Evolutionary conservation across 1,284 basidiomycete genomes (phyloP).

Genomic region (Coniophora puteana): DNA sequence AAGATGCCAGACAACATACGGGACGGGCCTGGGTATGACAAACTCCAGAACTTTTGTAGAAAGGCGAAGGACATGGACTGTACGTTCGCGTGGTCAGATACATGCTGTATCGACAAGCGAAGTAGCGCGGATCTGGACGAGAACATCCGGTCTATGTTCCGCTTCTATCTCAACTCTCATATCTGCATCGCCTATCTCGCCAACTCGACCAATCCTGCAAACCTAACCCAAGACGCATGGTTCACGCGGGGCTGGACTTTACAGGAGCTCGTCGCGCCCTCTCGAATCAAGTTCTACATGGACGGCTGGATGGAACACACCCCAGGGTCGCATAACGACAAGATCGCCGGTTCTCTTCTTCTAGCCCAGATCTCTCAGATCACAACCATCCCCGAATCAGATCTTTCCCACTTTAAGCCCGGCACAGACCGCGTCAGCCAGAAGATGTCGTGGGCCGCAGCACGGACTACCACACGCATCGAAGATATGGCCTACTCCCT

Average conservation of each 20-base stretch:
- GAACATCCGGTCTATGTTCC: slow-evolving; percentile 5
- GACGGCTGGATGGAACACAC: slow-evolving; percentile 8
- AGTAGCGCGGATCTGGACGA: slow-evolving; percentile 2
- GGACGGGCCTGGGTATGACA: neutral
- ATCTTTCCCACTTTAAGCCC: slow-evolving; percentile 1
- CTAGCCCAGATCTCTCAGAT: slow-evolving; percentile 1
- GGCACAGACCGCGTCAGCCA: slow-evolving; percentile 15
- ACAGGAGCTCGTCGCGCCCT: slow-evolving; percentile 21
- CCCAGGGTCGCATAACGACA: slow-evolving; percentile 8
- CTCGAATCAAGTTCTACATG: slow-evolving; percentile 15
- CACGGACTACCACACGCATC: slow-evolving; percentile 13
- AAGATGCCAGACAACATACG: slow-evolving; percentile 5
- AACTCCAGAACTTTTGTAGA: slow-evolving; percentile 5
- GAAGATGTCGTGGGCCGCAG: slow-evolving; percentile 19
- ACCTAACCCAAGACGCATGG: slow-evolving; percentile 5
- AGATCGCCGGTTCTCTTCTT: neutral
- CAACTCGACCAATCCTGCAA: slow-evolving; percentile 6
- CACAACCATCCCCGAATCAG: neutral
- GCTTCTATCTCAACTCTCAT: slow-evolving; percentile 2
- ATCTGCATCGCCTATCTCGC: slow-evolving; percentile 4
- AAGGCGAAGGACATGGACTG: slow-evolving; percentile 11
- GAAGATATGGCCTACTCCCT: slow-evolving; percentile 20
- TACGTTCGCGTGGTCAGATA: slow-evolving; percentile 8
- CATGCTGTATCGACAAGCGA: slow-evolving; percentile 7
- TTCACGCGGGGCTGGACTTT: slow-evolving; percentile 12